Conservation (phyloP, 1,284 basidiomycete genomes). For the Austropuccinia psidii region DNA sequence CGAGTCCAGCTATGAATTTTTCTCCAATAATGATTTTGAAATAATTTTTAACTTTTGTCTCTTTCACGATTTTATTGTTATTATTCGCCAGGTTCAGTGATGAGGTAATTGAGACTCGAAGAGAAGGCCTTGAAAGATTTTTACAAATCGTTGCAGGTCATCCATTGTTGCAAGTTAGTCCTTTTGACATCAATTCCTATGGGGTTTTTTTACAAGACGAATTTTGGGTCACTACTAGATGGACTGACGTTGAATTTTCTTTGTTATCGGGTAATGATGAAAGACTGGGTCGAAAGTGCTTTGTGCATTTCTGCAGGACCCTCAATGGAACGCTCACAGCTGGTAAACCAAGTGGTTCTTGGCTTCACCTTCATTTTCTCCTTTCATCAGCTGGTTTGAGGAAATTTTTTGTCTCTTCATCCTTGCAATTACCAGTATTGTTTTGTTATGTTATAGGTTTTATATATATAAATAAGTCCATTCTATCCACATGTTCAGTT, state of each 20-base stretch:
- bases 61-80: not conserved
- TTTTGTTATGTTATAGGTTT: too few species aligned
- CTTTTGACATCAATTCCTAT: not conserved
- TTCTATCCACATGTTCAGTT: too few species aligned
- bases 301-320: constrained; percentile 80
- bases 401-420: too few species aligned
- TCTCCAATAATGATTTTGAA: not conserved
- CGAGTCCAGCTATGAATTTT: not conserved
- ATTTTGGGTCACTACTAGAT: not conserved
- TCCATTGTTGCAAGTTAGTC: constrained; percentile 77
- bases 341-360: too few species aligned
- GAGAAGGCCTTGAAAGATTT: constrained; percentile 92
- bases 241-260: not conserved
- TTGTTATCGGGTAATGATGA: not conserved
- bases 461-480: too few species aligned
- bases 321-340: constrained; percentile 57
- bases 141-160: constrained; percentile 94
- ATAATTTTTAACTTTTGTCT: not conserved
- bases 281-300: constrained; percentile 95
- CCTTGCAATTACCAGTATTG: too few species aligned
- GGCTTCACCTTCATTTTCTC: too few species aligned
- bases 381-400: too few species aligned
- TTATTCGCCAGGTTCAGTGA: constrained; percentile 86
- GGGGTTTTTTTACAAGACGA: not conserved
- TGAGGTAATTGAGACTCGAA: constrained; percentile 84